These are phyloP conservation scores for Mucor mucedo DNA, from an alignment of 371 early-diverging fungal genomes.

Conservation along the genomic window DNA sequence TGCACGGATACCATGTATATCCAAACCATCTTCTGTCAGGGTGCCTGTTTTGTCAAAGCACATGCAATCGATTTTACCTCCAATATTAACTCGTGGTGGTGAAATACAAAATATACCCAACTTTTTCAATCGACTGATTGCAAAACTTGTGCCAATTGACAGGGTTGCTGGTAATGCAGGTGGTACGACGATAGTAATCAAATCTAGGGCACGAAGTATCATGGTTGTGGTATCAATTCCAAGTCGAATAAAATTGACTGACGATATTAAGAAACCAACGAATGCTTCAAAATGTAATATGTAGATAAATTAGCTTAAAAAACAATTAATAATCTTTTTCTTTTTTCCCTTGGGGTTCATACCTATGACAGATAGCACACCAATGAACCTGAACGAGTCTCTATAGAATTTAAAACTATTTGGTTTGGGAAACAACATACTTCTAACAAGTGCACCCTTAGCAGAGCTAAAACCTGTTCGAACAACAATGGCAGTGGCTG, in stretches of 20 bases:
- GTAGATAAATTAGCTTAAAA: slow-evolving; percentile 14
- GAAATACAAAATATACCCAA: slow-evolving; percentile 93
- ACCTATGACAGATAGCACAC: slow-evolving; percentile 82
- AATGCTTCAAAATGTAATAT: slow-evolving; percentile 44
- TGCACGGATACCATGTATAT: slow-evolving; percentile 89
- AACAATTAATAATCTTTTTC: slow-evolving; percentile 2
- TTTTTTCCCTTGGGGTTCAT: slow-evolving; percentile 2
- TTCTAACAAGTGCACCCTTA: slow-evolving; percentile 94
- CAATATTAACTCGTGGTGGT: slow-evolving; percentile 93
- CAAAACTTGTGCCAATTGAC: slow-evolving; percentile 95
- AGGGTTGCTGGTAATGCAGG: slow-evolving; percentile 97
- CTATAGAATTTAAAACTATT: slow-evolving; percentile 94
- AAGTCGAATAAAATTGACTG: slow-evolving; percentile 85
- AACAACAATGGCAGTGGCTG: slow-evolving; percentile 84
- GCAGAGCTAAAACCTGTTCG: slow-evolving; percentile 98
- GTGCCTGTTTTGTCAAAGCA: slow-evolving; percentile 99
- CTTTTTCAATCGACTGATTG: slow-evolving; percentile 84
- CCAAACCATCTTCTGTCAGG: slow-evolving; percentile 97
- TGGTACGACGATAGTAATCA: slow-evolving; percentile 95
- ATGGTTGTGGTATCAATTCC: slow-evolving; percentile 74
- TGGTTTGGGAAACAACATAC: slow-evolving; percentile 96
- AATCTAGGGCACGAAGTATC: slow-evolving; percentile 86
- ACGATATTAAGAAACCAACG: slow-evolving; percentile 82
- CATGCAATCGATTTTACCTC: slow-evolving; percentile 95
- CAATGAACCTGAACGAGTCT: slow-evolving; percentile 95